phyloP scores from a whole-genome alignment of 2,329 filamentous ascomycete species.

The Xylariaceae sp. region DNA sequence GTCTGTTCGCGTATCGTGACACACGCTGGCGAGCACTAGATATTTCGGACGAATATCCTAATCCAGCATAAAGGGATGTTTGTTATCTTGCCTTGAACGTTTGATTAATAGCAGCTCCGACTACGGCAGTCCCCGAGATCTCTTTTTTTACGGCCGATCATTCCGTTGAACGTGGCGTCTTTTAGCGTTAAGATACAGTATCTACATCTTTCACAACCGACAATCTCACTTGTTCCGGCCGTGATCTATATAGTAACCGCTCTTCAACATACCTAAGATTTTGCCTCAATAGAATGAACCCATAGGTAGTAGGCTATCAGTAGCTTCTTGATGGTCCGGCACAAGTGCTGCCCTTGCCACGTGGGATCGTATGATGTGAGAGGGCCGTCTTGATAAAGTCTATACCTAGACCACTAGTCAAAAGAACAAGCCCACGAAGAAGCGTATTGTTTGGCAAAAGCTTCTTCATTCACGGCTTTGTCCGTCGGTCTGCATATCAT shows the following conservation, averaged over 20 bases:
- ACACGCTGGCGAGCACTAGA: background rate
- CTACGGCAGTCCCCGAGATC: constrained; percentile 4
- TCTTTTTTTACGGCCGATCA: constrained; percentile 14
- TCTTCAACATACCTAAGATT: background rate
- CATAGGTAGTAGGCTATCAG: too few relatives aligned
- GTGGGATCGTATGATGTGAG: background rate
- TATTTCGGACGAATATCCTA: too few relatives aligned
- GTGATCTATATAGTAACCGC: constrained; percentile 2
- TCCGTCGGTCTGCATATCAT: constrained; percentile 7
- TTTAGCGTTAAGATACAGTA: background rate
- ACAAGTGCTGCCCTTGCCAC: background rate
- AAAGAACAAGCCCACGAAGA: background rate
- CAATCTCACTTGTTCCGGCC: background rate
- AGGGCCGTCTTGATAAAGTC: background rate
- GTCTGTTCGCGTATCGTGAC: constrained; percentile 10
- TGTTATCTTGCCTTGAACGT: background rate
- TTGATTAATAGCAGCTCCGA: background rate
- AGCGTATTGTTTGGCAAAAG: background rate
- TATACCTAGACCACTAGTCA: background rate
- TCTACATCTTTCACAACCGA: too few relatives aligned
- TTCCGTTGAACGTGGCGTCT: constrained; percentile 4
- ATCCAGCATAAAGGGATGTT: background rate
- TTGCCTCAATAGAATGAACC: too few relatives aligned
- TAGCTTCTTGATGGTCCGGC: constrained; percentile 3
- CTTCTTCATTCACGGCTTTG: background rate